Evolutionary conservation across 2,329 filamentous ascomycete species (phyloP).

Genomic region (Aspergillus sp.): DNA sequence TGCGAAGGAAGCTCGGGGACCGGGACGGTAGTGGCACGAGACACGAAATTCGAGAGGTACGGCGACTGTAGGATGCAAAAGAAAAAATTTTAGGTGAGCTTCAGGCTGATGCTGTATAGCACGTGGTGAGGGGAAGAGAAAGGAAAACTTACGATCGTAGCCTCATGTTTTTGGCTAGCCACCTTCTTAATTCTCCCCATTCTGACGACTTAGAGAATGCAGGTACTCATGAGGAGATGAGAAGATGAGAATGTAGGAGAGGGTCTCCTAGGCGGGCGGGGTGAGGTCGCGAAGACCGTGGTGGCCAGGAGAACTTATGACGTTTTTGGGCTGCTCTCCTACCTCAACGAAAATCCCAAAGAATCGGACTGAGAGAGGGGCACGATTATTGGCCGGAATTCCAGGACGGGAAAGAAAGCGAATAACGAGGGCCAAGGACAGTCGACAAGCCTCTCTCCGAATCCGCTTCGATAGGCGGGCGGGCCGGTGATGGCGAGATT

Average conservation of each 20-base stretch:
- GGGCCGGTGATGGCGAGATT: constrained; percentile 15
- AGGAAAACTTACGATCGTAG: constrained; percentile 45
- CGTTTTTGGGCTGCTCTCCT: constrained; percentile 32
- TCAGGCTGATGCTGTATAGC: constrained; percentile 1
- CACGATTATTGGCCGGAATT: neutral
- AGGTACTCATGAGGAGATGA: constrained; percentile 41
- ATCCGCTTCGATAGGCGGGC: neutral
- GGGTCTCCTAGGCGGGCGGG: constrained; percentile 26
- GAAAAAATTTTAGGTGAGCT: constrained; percentile 22
- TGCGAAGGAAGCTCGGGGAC: constrained; percentile 74
- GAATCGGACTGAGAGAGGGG: constrained; percentile 12
- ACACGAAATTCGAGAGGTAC: constrained; percentile 78
- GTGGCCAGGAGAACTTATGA: constrained; percentile 35
- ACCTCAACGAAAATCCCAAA: constrained; percentile 25
- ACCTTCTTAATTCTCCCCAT: constrained; percentile 56
- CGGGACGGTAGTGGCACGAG: constrained; percentile 59
- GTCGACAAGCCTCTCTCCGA: neutral
- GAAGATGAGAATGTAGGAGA: constrained; percentile 15
- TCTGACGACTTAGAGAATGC: constrained; percentile 27
- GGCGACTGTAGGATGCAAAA: constrained; percentile 62
- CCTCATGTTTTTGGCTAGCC: constrained; percentile 51
- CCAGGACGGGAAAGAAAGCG: neutral
- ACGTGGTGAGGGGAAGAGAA: constrained; percentile 6
- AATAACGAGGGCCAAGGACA: neutral
- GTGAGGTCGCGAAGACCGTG: constrained; percentile 24